Percentiles rank a stretch among this genome's conserved stretches.
These are phyloP conservation scores for Fusarium pseudocircinatum DNA, from an alignment of 2,329 filamentous ascomycete species.

Conservation along the genomic window DNA sequence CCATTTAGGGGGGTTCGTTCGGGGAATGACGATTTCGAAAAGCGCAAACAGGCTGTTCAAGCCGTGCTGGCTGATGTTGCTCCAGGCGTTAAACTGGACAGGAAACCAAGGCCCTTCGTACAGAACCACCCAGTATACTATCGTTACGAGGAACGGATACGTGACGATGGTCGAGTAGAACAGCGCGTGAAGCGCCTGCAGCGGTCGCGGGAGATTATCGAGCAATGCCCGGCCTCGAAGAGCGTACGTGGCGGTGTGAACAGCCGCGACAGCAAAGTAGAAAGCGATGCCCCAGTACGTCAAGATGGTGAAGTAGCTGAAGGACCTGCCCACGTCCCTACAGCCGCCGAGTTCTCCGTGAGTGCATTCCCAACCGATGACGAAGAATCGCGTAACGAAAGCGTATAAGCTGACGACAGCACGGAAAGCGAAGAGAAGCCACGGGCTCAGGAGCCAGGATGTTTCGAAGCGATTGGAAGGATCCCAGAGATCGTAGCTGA, in stretches of 20 bases:
- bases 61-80: constrained; percentile 77
- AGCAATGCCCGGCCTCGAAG: constrained; percentile 63
- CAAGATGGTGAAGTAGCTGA: constrained; percentile 85
- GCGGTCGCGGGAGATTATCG: constrained; percentile 65
- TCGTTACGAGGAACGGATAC: constrained; percentile 74
- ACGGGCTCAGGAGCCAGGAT: constrained; percentile 81
- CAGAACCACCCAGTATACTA: constrained; percentile 75
- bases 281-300: constrained; percentile 86
- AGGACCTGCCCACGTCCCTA: constrained; percentile 61
- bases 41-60: constrained; percentile 79
- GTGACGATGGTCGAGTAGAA: constrained; percentile 71
- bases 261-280: constrained; percentile 74
- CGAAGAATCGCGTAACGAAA: constrained; percentile 74
- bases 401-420: constrained; percentile 71
- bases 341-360: constrained; percentile 57
- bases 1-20: constrained; percentile 68
- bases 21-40: constrained; percentile 77
- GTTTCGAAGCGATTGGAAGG: constrained; percentile 76
- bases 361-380: constrained; percentile 72
- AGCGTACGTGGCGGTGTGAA: constrained; percentile 77
- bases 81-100: constrained; percentile 65
- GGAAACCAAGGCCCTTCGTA: constrained; percentile 63
- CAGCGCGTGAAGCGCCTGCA: constrained; percentile 72
- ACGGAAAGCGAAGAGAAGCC: constrained; percentile 66
- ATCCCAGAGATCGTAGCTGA: constrained; percentile 59